Base-by-base conservation (phyloP, 352 stramenopile genomes). In the Globisporangium nunn region DNA sequence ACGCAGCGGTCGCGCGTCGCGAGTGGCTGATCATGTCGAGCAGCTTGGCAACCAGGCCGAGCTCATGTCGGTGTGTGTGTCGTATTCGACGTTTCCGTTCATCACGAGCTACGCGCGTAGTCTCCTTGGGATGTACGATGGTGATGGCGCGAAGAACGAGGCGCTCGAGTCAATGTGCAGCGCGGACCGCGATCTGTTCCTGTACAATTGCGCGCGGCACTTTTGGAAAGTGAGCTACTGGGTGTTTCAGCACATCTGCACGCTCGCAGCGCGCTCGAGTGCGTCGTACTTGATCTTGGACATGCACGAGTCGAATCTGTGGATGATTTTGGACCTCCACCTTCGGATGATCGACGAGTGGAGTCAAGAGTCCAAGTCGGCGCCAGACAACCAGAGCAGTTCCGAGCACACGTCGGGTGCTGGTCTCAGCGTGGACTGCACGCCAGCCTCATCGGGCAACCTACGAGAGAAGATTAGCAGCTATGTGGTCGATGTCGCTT, bases 241-340 rank as follows among this genome's bases (percentile, higher is more conserved):
- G 82, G 71, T 89, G 5, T 88, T 90, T 37, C 75, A 89, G 56
- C 77, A 90, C 50, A 92, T 92, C 53, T 89, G 82, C 55, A 92
- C 82, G 10, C 64, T 92, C 2, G 72, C 79, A 7, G 67, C 81
- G 10, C 75, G 82, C 53, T 92, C 82, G 6, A 88, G 69, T 29
- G 82, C 82, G 4, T 78, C 82, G 31, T 92, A 92, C 52, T 56
- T 92, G 67, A 86, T 92, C 48, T 53, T 92, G 12, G 82, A 92
- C 45, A 74, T 89, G 53, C 79, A 90, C 33, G 79, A 92, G 46
- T 83, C 82, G 23, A 92, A 92, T 46, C 40, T 89, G 47, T 92
- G 82, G 82, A 90, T 90, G 74, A 75, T 85, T 51, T 56, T 92
- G 5, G 79, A 90, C 60, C 71, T 88, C 6, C 81, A 89, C 53